Conservation (phyloP, 352 stramenopile species). For the Globisporangium yorkense region DNA sequence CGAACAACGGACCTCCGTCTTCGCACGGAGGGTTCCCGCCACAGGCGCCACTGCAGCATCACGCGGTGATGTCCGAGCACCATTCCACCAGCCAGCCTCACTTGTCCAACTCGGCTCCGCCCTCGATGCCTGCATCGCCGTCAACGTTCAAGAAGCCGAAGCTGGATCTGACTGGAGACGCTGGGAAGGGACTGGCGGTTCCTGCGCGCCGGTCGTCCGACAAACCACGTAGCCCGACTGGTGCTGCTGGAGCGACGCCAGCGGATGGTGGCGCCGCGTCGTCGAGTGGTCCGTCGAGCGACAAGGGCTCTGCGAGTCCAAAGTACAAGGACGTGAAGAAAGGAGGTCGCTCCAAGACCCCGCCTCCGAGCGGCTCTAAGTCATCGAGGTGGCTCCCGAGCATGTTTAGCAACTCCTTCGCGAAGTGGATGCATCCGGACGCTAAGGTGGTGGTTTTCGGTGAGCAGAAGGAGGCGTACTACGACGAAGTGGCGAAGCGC, state of each 20-base stretch:
- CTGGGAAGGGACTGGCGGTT: slow-evolving; percentile 18
- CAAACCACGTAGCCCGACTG: slow-evolving; percentile 10
- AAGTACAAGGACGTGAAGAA: slow-evolving; percentile 67
- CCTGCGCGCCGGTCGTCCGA: slow-evolving; percentile 9
- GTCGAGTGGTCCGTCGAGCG: slow-evolving; percentile 43
- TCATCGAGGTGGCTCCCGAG: slow-evolving; percentile 46
- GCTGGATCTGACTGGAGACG: slow-evolving; percentile 38
- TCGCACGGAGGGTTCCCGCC: slow-evolving; percentile 1
- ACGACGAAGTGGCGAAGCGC: slow-evolving; percentile 75
- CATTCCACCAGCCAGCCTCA: slow-evolving; percentile 6
- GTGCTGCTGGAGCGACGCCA: not conserved
- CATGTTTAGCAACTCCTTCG: slow-evolving; percentile 42
- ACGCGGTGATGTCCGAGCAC: not conserved
- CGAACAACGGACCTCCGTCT: slow-evolving; percentile 4
- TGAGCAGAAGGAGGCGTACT: slow-evolving; percentile 78
- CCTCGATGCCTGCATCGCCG: slow-evolving; percentile 15
- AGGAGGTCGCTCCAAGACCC: slow-evolving; percentile 65
- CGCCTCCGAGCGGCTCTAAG: slow-evolving; percentile 64
- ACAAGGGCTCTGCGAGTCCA: slow-evolving; percentile 66
- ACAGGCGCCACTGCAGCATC: not conserved
- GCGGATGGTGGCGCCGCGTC: not conserved
- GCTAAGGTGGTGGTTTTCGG: slow-evolving; percentile 72
- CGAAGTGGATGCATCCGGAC: slow-evolving; percentile 78
- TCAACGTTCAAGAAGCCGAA: slow-evolving; percentile 31
- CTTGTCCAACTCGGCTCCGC: slow-evolving; percentile 13